Evolutionary conservation across 106 monocot species (phyloP).

Genomic region (Acorus calamus): DNA sequence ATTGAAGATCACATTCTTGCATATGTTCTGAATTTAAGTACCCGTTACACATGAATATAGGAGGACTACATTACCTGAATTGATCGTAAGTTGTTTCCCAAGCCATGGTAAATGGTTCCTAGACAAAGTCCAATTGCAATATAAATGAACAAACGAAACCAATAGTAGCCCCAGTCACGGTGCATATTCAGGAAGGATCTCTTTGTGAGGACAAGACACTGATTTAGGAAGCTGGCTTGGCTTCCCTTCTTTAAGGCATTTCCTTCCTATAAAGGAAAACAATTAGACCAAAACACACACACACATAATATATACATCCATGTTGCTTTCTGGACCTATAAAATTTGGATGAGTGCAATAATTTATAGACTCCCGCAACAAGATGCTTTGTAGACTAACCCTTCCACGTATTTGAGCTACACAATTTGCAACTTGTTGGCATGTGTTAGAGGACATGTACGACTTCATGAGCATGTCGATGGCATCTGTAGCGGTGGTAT

Average conservation of each 20-base stretch:
- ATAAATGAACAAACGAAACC: conserved; percentile 21
- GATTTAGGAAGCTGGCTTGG: conserved; percentile 20
- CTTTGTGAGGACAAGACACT: conserved; percentile 19
- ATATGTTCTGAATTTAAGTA: too few species aligned
- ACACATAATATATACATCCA: too few species aligned
- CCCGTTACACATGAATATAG: too few species aligned
- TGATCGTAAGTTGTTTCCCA: conserved; percentile 18
- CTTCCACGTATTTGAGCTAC: conserved; percentile 8
- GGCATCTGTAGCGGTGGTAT: conserved; percentile 12
- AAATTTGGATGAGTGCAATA: too few species aligned
- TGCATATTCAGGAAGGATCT: conserved; percentile 25
- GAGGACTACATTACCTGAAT: conserved; percentile 33
- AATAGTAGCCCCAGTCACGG: conserved; percentile 35
- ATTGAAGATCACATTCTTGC: too few species aligned
- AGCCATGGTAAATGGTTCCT: conserved; percentile 16
- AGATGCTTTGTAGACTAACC: conserved; percentile 3
- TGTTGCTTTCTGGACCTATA: too few species aligned
- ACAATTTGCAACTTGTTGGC: background rate
- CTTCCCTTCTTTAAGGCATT: conserved; percentile 6
- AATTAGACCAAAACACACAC: background rate
- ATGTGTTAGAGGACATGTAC: conserved; percentile 8
- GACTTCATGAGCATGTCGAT: conserved; percentile 14
- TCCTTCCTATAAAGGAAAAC: conserved; percentile 12
- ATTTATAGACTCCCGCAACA: too few species aligned
- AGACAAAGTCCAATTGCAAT: conserved; percentile 13